Evolutionary conservation across 2,329 filamentous ascomycete species (phyloP).

Genomic region (Metarhizium anisopliae): DNA sequence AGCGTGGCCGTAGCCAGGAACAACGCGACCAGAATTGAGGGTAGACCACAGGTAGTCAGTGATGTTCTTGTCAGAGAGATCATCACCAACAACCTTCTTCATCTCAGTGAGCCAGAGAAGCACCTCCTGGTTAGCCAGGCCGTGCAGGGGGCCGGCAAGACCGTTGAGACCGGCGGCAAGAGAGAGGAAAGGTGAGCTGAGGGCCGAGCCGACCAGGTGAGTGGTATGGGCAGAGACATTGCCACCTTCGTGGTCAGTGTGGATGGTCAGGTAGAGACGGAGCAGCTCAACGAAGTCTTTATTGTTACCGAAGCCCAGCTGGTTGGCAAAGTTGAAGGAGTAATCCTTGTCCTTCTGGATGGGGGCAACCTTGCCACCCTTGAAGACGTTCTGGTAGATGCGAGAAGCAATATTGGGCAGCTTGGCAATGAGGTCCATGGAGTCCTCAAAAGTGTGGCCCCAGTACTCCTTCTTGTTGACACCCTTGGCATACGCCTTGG

Average conservation of each 20-base stretch:
- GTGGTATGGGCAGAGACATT: conserved; percentile 99
- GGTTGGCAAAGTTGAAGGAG: conserved; percentile 98
- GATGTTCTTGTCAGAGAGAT: conserved; percentile 93
- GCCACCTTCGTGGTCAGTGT: conserved; percentile 99
- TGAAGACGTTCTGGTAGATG: conserved; percentile 99
- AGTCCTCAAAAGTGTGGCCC: conserved; percentile 98
- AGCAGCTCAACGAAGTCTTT: conserved; percentile 95
- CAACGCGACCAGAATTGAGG: conserved; percentile 89
- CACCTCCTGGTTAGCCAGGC: conserved; percentile 98
- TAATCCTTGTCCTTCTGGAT: conserved; percentile 99
- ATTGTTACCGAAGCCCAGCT: conserved; percentile 94
- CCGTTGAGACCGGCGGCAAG: conserved; percentile 95
- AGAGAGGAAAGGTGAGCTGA: conserved; percentile 96
- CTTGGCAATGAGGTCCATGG: conserved; percentile 99
- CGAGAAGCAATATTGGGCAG: conserved; percentile 94
- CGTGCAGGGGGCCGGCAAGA: conserved; percentile 95
- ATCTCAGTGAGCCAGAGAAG: conserved; percentile 99
- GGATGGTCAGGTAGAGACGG: conserved; percentile 98
- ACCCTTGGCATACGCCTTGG: conserved; percentile 97
- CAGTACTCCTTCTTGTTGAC: conserved; percentile 99
- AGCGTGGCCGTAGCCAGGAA: conserved; percentile 96
- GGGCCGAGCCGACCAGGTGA: conserved; percentile 90
- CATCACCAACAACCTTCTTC: conserved; percentile 90
- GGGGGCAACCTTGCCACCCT: conserved; percentile 94
- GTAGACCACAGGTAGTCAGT: conserved; percentile 98